These are phyloP conservation scores for Leucocoprinus sp. DNA, from an alignment of 768 basidiomycete species.

Conservation along the genomic window DNA sequence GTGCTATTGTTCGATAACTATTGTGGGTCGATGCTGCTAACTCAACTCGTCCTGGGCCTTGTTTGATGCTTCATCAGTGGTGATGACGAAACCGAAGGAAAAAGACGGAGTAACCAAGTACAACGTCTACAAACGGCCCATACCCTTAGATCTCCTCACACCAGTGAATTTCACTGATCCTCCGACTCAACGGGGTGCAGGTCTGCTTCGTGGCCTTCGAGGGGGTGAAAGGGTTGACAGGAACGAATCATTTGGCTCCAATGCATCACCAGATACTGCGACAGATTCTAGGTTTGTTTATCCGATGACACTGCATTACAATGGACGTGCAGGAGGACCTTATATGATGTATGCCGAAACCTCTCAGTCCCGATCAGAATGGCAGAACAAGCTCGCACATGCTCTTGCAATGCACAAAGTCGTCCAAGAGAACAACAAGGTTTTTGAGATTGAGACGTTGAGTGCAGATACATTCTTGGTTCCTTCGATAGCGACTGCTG, in stretches of 20 bases:
- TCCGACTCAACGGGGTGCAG: constrained; percentile 58
- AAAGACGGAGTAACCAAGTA: constrained; percentile 70
- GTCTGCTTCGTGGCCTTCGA: constrained; percentile 57
- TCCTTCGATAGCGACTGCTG: constrained; percentile 46
- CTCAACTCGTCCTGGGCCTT: too few species aligned
- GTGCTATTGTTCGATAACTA: constrained; percentile 78
- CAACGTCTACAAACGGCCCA: constrained; percentile 72
- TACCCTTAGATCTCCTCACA: constrained; percentile 83
- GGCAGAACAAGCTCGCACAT: constrained; percentile 89
- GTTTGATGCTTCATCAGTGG: constrained; percentile 40
- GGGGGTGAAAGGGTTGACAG: constrained; percentile 24
- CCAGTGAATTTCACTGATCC: constrained; percentile 76
- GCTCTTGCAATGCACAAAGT: constrained; percentile 78
- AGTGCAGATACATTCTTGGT: constrained; percentile 83
- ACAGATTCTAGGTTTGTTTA: constrained; percentile 65
- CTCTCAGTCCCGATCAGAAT: constrained; percentile 61
- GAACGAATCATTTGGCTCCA: constrained; percentile 13
- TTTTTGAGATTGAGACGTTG: constrained; percentile 89
- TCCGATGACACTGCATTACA: constrained; percentile 84
- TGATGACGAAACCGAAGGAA: constrained; percentile 56
- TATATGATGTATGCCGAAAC: constrained; percentile 82
- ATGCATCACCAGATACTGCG: constrained; percentile 6
- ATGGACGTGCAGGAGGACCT: constrained; percentile 76
- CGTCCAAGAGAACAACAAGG: constrained; percentile 88
- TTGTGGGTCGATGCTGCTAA: background rate